phyloP scores from a whole-genome alignment of 164 flowering plant species.

The Litsea cubeba region DNA sequence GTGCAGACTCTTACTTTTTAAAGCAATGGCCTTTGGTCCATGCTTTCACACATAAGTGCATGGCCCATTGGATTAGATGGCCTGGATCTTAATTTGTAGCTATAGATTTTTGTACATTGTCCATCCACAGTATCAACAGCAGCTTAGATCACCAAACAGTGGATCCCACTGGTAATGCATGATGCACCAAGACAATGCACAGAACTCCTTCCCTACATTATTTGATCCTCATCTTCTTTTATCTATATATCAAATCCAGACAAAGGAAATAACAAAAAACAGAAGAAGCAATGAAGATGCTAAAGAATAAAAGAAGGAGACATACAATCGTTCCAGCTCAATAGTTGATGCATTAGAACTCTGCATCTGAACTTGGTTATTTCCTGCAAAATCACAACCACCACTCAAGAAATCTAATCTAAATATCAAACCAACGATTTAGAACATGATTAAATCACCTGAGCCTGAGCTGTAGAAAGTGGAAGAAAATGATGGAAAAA shows the following conservation, averaged over 20 bases:
- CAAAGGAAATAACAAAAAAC: background rate
- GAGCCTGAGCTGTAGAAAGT: conserved; percentile 23
- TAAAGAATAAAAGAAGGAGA: background rate
- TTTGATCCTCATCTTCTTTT: background rate
- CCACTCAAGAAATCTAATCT: too few relatives aligned
- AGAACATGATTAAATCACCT: conserved; percentile 12
- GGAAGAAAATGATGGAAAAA: conserved; percentile 23
- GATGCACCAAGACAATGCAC: background rate
- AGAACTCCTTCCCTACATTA: background rate
- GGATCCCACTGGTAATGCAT: background rate
- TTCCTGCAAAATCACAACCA: conserved; percentile 21
- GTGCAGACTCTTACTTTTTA: too few relatives aligned
- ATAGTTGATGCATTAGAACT: conserved; percentile 16
- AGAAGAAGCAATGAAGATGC: background rate
- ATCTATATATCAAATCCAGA: background rate
- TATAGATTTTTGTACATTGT: too few relatives aligned
- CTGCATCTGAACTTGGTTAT: conserved; percentile 25
- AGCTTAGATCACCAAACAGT: background rate
- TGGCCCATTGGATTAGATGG: too few relatives aligned
- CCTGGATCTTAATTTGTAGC: too few relatives aligned
- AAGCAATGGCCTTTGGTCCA: too few relatives aligned
- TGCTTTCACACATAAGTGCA: too few relatives aligned
- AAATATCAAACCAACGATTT: background rate
- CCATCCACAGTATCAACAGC: too few relatives aligned
- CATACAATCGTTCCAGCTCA: conserved; percentile 22